Percentiles rank a stretch among this genome's conserved stretches.
These are phyloP conservation scores for Clohesyomyces aquaticus DNA, from an alignment of 495 filamentous ascomycete genomes.

Conservation along the genomic window DNA sequence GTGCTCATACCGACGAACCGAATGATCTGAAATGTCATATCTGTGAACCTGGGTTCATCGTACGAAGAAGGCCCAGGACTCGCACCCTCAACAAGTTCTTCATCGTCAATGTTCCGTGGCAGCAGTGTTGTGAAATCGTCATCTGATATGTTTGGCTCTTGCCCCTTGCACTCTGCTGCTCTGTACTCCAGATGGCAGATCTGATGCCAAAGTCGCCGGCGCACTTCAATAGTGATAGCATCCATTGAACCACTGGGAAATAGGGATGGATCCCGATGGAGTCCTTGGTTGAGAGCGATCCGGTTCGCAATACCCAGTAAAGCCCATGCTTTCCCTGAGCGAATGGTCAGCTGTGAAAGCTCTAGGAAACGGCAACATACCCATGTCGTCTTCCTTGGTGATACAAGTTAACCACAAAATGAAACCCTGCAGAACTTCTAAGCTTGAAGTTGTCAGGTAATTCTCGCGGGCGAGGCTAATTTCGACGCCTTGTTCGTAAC, in stretches of 20 bases:
- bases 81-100: constrained; percentile 35
- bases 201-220: constrained; percentile 39
- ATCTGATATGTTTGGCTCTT: constrained; percentile 37
- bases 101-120: constrained; percentile 39
- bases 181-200: constrained; percentile 39
- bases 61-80: constrained; percentile 23
- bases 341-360: background rate
- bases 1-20: constrained; percentile 35
- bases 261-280: constrained; percentile 39
- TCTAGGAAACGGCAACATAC: constrained; percentile 9
- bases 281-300: constrained; percentile 37
- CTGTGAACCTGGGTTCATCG: constrained; percentile 30
- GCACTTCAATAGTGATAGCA: constrained; percentile 34
- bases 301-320: constrained; percentile 36
- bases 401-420: constrained; percentile 41
- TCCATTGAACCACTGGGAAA: constrained; percentile 37
- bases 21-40: constrained; percentile 36
- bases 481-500: constrained; percentile 36
- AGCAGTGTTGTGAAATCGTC: constrained; percentile 38
- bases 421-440: constrained; percentile 38
- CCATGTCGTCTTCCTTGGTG: constrained; percentile 40
- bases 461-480: constrained; percentile 35
- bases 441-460: constrained; percentile 34
- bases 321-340: constrained; percentile 38
- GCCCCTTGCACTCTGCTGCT: constrained; percentile 40